Percentiles rank a stretch among this genome's conserved stretches.
These are phyloP conservation scores for Acanthamoeba healyi DNA, from an alignment of 208 protist genomes.

Conservation along the genomic window DNA sequence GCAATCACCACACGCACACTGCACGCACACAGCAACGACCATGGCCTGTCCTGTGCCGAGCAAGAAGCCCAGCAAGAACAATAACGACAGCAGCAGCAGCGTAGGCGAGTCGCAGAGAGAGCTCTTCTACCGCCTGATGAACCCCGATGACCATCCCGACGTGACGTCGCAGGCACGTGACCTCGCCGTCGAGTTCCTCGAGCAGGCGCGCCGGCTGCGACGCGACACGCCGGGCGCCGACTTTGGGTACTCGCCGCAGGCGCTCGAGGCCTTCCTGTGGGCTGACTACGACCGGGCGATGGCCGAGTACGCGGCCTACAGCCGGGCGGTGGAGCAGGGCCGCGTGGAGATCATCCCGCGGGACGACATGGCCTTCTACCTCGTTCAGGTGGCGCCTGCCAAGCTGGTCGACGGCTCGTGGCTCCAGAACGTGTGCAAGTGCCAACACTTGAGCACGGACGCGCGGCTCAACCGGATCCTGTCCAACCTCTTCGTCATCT, in stretches of 20 bases:
- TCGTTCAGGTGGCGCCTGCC: conserved; percentile 11
- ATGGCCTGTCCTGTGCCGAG: neutral
- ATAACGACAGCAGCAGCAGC: neutral
- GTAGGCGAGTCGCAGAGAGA: neutral
- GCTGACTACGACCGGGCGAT: conserved; percentile 2
- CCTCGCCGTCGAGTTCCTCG: neutral
- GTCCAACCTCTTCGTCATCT: conserved; percentile 24
- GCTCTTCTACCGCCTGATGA: conserved; percentile 1
- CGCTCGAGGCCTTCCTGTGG: neutral
- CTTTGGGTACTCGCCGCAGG: conserved; percentile 14
- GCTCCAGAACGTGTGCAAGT: conserved; percentile 41
- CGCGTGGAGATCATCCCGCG: neutral
- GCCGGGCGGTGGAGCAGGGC: neutral
- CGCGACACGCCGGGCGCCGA: neutral
- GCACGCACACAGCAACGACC: neutral
- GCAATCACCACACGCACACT: no score
- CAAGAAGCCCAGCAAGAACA: no score
- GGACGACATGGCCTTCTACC: conserved; percentile 64
- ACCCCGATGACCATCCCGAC: neutral
- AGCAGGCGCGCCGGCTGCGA: neutral
- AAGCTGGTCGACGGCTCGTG: conserved; percentile 70
- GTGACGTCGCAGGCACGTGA: neutral
- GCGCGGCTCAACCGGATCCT: neutral
- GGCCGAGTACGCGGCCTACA: conserved; percentile 18
- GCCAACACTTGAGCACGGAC: neutral